These are phyloP conservation scores for Tilletia setariae DNA, from an alignment of 1,284 basidiomycete species.

Conservation along the genomic window DNA sequence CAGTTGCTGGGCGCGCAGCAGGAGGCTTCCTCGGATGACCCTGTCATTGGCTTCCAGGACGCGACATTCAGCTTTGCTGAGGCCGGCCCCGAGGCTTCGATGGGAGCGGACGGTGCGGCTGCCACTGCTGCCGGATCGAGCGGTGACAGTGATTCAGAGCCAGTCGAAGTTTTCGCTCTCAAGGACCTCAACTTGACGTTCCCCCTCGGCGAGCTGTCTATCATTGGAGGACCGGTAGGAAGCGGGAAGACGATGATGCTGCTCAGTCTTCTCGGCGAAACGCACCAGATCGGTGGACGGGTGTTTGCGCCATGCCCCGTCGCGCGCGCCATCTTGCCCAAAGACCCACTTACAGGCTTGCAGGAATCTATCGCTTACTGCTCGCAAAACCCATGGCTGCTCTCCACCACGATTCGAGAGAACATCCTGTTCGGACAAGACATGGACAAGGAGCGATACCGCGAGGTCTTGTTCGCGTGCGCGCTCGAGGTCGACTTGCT, in stretches of 20 bases:
- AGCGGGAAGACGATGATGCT: conserved; percentile 58
- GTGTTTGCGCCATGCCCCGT: conserved; percentile 61
- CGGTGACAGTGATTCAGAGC: conserved; percentile 19
- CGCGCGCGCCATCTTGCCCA: conserved; percentile 45
- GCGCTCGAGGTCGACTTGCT: conserved; percentile 75
- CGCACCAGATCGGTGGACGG: conserved; percentile 57
- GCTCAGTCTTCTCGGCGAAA: conserved; percentile 65
- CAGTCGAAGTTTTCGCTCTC: conserved; percentile 55
- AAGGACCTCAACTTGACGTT: conserved; percentile 63
- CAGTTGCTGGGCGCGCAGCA: conserved; percentile 53
- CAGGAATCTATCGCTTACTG: conserved; percentile 82
- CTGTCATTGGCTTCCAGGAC: conserved; percentile 59
- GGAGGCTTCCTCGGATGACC: conserved; percentile 19
- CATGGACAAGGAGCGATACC: conserved; percentile 73
- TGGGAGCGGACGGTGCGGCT: background rate
- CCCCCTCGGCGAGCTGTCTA: conserved; percentile 62
- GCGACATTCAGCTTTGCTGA: conserved; percentile 57
- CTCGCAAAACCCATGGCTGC: conserved; percentile 86
- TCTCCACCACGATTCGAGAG: conserved; percentile 88
- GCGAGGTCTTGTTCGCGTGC: conserved; percentile 74
- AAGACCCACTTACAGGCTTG: conserved; percentile 61
- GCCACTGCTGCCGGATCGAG: conserved; percentile 14
- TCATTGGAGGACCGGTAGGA: conserved; percentile 65
- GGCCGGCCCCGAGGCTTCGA: conserved; percentile 16
- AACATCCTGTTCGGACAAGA: conserved; percentile 89